Base-by-base conservation (phyloP, 2,329 filamentous ascomycete genomes). In the Aspergillus bombycis region DNA sequence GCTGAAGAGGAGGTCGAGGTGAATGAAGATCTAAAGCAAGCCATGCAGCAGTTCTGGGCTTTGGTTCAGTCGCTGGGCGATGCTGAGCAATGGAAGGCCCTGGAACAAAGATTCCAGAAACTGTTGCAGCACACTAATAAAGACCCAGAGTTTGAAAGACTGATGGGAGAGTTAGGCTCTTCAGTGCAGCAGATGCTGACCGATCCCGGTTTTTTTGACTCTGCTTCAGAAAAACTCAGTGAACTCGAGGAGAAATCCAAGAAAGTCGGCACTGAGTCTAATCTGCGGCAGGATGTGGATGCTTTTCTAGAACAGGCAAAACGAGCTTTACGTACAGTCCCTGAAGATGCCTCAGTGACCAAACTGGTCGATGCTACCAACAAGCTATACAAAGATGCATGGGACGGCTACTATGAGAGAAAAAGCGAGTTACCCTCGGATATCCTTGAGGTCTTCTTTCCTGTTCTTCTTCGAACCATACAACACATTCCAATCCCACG, bases 401-500 rank as follows among this genome's bases (percentile, higher is more conserved):
- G 89, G 2, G 90, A 90, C 0, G 78, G 83, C 0, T 85, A 90
- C 63, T 78, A 85, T 4, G 84, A 87, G 58, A 83, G 87, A 23
- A 94, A 94, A 72, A 81, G 83, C 0, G 90, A 93, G 32, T 83
- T 98, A 1, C 79, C 95, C 4, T 84, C 88, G 2, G 94, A 98
- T 74, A 81, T 88, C 3, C 84, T 93, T 68, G 90, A 94, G 63
- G 88, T 94, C 14, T 94, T 97, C 74, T 83, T 95, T 6, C 94
- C 94, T 0, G 80, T 93, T 14, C 72, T 93, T 4, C 86, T 97
- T 62, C 85, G 92, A 68, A 87, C 88, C 2, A 84, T 98, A 36
- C 93, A 97, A 75, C 93, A 93, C 77, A 81, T 98, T 4, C 94
- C 94, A 0, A 95, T 98, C 58, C 94, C 94, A 0, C 89, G 94